Evolutionary conservation across 495 filamentous ascomycete genomes (phyloP), one percentile per base, ranked within the genome.

Genomic region (Penicillium angulare): DNA sequence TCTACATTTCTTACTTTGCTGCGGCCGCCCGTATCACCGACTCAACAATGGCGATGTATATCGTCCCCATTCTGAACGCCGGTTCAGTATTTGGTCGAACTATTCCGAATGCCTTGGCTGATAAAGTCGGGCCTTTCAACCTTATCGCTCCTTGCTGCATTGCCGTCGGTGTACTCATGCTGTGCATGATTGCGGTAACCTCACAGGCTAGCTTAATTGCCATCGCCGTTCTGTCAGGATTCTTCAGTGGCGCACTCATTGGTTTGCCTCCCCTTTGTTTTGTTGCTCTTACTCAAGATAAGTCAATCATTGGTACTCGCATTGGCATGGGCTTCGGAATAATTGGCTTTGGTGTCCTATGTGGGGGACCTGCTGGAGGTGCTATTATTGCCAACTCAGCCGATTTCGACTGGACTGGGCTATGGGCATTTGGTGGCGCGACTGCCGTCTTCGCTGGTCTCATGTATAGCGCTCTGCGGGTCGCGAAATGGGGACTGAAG

Each of bases 51-150:
- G 55, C 64, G 0, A 64, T 74, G 22, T 77, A 78, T 46, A 34
- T 79, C 6, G 59, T 78, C 21, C 52, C 69, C 20, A 67, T 79
- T 29, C 59, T 73, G 43, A 76, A 74, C 47, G 64, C 71, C 8
- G 71, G 52, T 0, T 71, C 68, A 1, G 47, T 74, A 12, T 48
- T 72, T 10, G 75, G 75, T 5, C 65, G 75, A 27, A 53, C 74
- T 18, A 34, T 68, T 0, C 71, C 71, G 3, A 64, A 60, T 20
- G 55, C 66, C 12, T 31, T 76, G 13, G 68, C 71, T 9, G 65
- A 77, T 53, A 50, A 56, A 18, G 59, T 66, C 29, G 73, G 72
- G 3, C 56, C 57, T 0, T 61, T 77, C 40, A 68, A 70, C 22
- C 64, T 66, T 6, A 52, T 76, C 23, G 42, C 61, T 7, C 49